phyloP scores from a whole-genome alignment of 1,284 basidiomycete genomes.

The Blastosporella zonata region DNA sequence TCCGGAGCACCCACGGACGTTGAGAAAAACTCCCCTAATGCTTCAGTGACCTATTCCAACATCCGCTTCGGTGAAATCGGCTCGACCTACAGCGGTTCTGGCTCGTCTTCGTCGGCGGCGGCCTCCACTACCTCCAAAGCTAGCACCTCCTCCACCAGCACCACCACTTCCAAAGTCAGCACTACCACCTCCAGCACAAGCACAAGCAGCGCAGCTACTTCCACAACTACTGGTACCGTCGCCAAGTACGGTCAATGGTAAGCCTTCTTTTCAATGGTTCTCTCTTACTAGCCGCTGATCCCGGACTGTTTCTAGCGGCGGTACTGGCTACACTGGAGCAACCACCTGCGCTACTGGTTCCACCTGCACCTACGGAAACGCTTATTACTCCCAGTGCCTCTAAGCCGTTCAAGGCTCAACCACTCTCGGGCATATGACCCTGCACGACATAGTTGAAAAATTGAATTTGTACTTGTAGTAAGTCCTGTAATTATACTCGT shows the following conservation, averaged over 20 bases:
- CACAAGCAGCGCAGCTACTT: constrained; percentile 30
- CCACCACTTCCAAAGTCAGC: constrained; percentile 51
- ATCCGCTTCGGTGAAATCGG: neutral
- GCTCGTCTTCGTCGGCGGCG: constrained; percentile 34
- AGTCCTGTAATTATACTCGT: neutral
- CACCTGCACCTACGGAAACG: neutral
- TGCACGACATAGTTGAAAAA: neutral
- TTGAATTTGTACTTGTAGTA: neutral
- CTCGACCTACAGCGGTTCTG: neutral
- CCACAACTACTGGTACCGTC: neutral
- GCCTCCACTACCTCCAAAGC: constrained; percentile 42
- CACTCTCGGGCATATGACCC: too few species aligned
- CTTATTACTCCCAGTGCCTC: neutral
- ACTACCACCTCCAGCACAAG: constrained; percentile 52
- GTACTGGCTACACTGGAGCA: neutral
- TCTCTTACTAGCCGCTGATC: neutral
- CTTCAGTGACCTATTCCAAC: neutral
- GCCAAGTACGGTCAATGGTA: constrained; percentile 2
- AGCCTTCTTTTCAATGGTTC: neutral
- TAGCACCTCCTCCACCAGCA: constrained; percentile 26
- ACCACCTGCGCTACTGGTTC: neutral
- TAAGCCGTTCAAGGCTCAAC: neutral
- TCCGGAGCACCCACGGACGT: neutral
- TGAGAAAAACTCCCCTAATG: neutral
- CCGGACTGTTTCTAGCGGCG: neutral